Evolutionary conservation across 495 filamentous ascomycete genomes (phyloP).

Genomic region (Parathielavia appendiculata): DNA sequence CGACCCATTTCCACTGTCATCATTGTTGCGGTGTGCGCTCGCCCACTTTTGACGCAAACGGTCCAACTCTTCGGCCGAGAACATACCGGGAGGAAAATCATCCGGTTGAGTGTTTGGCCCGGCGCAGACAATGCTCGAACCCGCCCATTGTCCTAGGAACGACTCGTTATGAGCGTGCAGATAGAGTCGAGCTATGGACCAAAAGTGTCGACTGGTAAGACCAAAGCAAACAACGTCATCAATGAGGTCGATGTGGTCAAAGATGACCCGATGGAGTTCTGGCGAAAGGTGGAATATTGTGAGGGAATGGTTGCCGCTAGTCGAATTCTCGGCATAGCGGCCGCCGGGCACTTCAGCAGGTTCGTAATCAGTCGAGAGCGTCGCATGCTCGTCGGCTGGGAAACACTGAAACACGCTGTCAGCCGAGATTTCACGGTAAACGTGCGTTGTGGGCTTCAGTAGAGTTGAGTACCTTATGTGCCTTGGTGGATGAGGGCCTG

Average conservation of each 20-base stretch:
- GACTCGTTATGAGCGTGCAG: background rate
- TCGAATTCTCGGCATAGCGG: too few relatives aligned
- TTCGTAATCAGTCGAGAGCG: too few relatives aligned
- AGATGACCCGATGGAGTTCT: background rate
- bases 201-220: background rate
- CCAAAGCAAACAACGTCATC: background rate
- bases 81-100: constrained; percentile 9
- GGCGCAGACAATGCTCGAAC: constrained; percentile 5
- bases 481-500: too few relatives aligned
- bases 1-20: background rate
- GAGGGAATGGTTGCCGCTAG: too few relatives aligned
- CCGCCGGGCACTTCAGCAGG: too few relatives aligned
- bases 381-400: too few relatives aligned
- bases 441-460: too few relatives aligned
- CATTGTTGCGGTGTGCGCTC: background rate
- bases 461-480: too few relatives aligned
- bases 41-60: background rate
- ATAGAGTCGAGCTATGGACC: background rate
- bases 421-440: too few relatives aligned
- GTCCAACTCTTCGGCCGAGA: constrained; percentile 13
- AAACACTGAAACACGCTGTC: too few relatives aligned
- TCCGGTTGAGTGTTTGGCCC: constrained; percentile 3
- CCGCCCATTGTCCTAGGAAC: constrained; percentile 4
- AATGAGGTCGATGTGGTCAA: background rate
- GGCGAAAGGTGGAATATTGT: too few relatives aligned